Evolutionary conservation across 768 basidiomycete genomes (phyloP).

Genomic region (Trametes cingulata): DNA sequence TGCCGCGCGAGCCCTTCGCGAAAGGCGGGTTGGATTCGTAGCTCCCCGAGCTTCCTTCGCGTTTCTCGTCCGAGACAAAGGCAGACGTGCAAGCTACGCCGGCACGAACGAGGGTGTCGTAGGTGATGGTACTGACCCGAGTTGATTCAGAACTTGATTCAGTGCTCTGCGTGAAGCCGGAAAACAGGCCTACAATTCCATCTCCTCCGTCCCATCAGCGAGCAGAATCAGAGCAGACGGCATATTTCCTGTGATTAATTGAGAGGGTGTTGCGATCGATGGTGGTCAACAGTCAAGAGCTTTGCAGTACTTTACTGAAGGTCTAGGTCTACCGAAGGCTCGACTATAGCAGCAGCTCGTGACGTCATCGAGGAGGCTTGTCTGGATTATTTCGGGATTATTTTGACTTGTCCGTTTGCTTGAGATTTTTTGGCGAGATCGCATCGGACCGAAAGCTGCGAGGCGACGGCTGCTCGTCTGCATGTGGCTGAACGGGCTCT

Average conservation of each 20-base stretch:
- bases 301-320: too few species aligned
- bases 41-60: slow-evolving; percentile 20
- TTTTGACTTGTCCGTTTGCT: background rate
- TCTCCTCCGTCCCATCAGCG: slow-evolving; percentile 85
- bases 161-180: background rate
- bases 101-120: slow-evolving; percentile 80
- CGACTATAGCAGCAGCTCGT: too few species aligned
- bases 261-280: too few species aligned
- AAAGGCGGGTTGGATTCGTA: slow-evolving; percentile 42
- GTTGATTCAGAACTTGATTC: background rate
- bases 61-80: slow-evolving; percentile 41
- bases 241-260: slow-evolving; percentile 14
- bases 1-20: slow-evolving; percentile 69
- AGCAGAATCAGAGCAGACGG: slow-evolving; percentile 70
- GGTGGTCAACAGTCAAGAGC: too few species aligned
- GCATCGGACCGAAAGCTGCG: background rate
- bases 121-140: slow-evolving; percentile 67
- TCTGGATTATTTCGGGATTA: background rate
- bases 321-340: too few species aligned
- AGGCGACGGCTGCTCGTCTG: background rate
- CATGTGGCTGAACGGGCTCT: background rate
- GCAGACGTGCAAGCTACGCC: slow-evolving; percentile 69
- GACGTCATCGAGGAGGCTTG: too few species aligned
- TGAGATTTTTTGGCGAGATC: background rate
- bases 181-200: slow-evolving; percentile 70